Base-by-base conservation (phyloP, 2,329 filamentous ascomycete species). In the Colletotrichum sp. region DNA sequence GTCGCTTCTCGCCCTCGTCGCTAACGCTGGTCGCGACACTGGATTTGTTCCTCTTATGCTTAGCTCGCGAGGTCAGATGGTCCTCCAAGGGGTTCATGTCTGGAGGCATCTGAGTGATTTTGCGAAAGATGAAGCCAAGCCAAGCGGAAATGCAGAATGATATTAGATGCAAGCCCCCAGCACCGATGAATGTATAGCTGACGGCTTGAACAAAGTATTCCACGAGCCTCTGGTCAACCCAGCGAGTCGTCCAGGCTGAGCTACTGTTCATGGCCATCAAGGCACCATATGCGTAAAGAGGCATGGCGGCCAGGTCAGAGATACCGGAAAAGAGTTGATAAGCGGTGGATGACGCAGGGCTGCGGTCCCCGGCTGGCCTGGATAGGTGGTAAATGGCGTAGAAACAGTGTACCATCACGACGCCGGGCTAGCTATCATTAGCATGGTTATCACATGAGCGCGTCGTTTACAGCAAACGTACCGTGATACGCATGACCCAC, bases 31-130 rank as follows among this genome's bases (percentile, higher is more conserved):
- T 91, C 6, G 87, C 85, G 32, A 91, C 80, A 2, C 90, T 91
- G 2, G 89, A 90, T 83, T 91, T 91, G 83, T 94, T 96, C 81
- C 94, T 92, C 87, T 96, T 96, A 85, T 97, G 95, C 81, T 85
- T 88, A 73, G 85, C 87, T 28, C 93, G 91, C 13, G 95, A 93
- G 2, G 96, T 98, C 74, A 98, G 87, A 80, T 96, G 93, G 78
- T 94, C 92, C 82, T 98, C 96, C 16, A 98, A 89, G 3, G 96
- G 96, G 82, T 98, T 98, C 94, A 98, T 95, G 81, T 98, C 96
- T 0, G 96, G 96, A 8, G 96, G 96, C 83, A 98, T 90, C 25
- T 89, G 88, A 7, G 93, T 89, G 80, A 98, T 98, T 81, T 94
- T 94, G 55, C 93, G 91, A 91, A 98, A 98, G 79, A 94, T 91